These are phyloP conservation scores for Schizochytrium sp. DNA, from an alignment of 108 stramenopile genomes.

Conservation along the genomic window DNA sequence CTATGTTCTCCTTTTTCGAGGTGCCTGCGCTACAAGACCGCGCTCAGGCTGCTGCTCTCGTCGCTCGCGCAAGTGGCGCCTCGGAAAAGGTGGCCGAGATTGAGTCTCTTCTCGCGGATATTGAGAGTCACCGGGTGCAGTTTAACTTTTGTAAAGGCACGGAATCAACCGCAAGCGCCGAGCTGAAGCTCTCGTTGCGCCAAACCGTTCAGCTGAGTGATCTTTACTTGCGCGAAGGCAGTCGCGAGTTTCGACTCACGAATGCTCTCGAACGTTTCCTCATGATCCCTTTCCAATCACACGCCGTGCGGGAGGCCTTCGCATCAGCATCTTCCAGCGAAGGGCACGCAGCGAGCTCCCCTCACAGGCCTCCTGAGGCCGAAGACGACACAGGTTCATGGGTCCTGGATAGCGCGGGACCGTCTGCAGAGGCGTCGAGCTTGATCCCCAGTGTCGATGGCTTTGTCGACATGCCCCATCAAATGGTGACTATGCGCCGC, in stretches of 20 bases:
- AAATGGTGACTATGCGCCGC: conserved; percentile 39
- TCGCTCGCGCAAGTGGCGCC: not conserved
- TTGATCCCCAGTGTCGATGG: conserved; percentile 42
- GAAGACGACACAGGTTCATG: too few relatives aligned
- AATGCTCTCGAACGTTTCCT: not conserved
- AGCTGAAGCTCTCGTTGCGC: not conserved
- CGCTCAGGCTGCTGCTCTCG: not conserved
- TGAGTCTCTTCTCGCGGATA: not conserved
- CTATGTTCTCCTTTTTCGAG: conserved; percentile 9
- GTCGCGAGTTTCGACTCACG: not conserved
- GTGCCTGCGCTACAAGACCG: not conserved
- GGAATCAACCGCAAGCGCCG: not conserved
- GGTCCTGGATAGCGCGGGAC: too few relatives aligned
- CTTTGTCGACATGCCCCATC: conserved; percentile 49
- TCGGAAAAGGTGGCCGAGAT: not conserved
- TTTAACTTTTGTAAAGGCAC: not conserved
- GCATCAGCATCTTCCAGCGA: not conserved
- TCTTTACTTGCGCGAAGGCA: not conserved
- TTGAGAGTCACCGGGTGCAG: not conserved
- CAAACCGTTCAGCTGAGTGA: not conserved
- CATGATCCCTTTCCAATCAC: not conserved
- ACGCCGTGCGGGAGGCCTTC: not conserved
- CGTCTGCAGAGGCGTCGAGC: not conserved
- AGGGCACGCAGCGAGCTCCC: too few relatives aligned
- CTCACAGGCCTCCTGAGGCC: too few relatives aligned